phyloP scores from a whole-genome alignment of 2,329 filamentous ascomycete species.

The Penicillium sp. region DNA sequence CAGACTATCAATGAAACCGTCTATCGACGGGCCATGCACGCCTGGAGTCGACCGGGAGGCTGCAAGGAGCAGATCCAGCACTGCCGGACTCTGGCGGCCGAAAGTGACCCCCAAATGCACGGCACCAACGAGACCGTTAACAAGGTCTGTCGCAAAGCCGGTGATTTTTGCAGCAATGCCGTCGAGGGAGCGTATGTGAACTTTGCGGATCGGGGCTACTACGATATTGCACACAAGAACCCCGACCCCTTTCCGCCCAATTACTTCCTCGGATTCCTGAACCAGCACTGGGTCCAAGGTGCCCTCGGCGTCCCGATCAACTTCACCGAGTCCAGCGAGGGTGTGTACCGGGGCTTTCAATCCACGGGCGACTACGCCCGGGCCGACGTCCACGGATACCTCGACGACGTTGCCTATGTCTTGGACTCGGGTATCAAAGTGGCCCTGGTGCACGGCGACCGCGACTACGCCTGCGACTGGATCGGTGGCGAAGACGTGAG shows the following conservation, averaged over 20 bases:
- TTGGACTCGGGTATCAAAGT: constrained; percentile 55
- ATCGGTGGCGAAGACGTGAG: constrained; percentile 50
- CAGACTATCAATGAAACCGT: constrained; percentile 45
- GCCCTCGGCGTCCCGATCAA: constrained; percentile 57
- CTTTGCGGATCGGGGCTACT: constrained; percentile 46
- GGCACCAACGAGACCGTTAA: constrained; percentile 44
- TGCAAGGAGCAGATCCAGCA: constrained; percentile 50
- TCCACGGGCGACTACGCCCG: constrained; percentile 46
- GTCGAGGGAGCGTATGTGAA: constrained; percentile 43
- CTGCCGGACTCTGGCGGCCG: constrained; percentile 45
- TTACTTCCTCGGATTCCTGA: constrained; percentile 53
- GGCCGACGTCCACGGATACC: constrained; percentile 38
- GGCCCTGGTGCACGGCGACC: constrained; percentile 53
- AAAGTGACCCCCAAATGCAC: constrained; percentile 47
- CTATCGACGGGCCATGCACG: constrained; percentile 42
- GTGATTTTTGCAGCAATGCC: constrained; percentile 41
- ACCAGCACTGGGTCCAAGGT: constrained; percentile 50
- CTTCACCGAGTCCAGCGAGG: constrained; percentile 44
- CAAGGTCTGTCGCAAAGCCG: constrained; percentile 40
- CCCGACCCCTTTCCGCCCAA: constrained; percentile 50
- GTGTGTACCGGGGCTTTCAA: constrained; percentile 44
- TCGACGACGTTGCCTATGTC: constrained; percentile 40
- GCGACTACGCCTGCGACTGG: constrained; percentile 55
- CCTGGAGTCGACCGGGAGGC: constrained; percentile 44
- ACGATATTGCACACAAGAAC: constrained; percentile 50